Evolutionary conservation across 331 rosid genomes (phyloP).

Genomic region (Quercus tomentella): DNA sequence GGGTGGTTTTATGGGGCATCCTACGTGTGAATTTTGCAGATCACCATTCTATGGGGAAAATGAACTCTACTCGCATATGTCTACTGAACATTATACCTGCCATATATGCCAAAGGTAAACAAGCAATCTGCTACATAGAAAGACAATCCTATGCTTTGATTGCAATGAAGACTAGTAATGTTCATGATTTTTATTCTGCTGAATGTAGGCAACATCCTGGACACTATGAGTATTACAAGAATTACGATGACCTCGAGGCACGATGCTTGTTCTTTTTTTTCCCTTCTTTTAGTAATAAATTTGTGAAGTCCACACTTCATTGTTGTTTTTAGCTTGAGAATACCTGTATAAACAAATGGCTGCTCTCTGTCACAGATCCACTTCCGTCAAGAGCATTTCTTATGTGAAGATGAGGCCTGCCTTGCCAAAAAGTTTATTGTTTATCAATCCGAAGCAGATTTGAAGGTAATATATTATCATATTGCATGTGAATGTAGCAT

Average conservation of each 20-base stretch:
- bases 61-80: constrained; percentile 87
- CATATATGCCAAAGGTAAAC: constrained; percentile 94
- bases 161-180: neutral
- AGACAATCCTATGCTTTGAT: neutral
- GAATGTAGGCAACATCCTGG: constrained; percentile 84
- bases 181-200: constrained; percentile 16
- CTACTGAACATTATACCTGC: constrained; percentile 94
- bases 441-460: constrained; percentile 78
- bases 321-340: neutral
- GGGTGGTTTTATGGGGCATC: constrained; percentile 98
- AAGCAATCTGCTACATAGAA: neutral
- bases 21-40: constrained; percentile 84
- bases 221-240: constrained; percentile 77
- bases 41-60: constrained; percentile 92
- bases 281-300: neutral
- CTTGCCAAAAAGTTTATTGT: constrained; percentile 85
- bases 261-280: constrained; percentile 29
- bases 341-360: constrained; percentile 8
- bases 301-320: neutral
- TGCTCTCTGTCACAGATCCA: constrained; percentile 57
- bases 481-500: neutral
- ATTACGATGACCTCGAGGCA: constrained; percentile 95
- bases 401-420: constrained; percentile 96
- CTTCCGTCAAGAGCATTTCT: constrained; percentile 85
- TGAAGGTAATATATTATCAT: constrained; percentile 65